Evolutionary conservation across 169 alveolate species (phyloP).

Genomic region (Plasmodium relictum): DNA sequence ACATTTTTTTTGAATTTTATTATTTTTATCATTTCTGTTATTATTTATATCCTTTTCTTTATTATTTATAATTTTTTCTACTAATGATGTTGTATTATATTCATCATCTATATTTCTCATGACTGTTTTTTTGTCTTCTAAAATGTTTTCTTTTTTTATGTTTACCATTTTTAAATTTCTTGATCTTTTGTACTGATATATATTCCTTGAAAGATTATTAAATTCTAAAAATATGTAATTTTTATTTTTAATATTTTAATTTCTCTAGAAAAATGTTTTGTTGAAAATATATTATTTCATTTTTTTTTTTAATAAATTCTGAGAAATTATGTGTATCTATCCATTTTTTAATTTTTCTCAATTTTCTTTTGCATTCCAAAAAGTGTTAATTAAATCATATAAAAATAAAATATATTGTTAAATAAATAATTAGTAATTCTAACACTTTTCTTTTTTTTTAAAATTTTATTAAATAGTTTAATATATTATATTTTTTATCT

Average conservation of each 20-base stretch:
- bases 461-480: too few species aligned
- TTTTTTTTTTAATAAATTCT: neutral
- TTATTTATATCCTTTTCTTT: slow-evolving; percentile 41
- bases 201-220: slow-evolving; percentile 28
- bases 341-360: slow-evolving; percentile 18
- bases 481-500: too few species aligned
- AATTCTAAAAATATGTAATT: slow-evolving; percentile 9
- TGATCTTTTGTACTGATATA: slow-evolving; percentile 10
- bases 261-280: neutral
- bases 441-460: neutral
- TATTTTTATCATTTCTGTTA: slow-evolving; percentile 22
- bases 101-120: slow-evolving; percentile 53
- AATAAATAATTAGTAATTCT: neutral
- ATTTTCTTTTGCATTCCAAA: neutral
- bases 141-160: slow-evolving; percentile 20
- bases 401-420: neutral
- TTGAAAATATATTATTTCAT: slow-evolving; percentile 25
- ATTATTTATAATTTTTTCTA: slow-evolving; percentile 40
- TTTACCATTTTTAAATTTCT: slow-evolving; percentile 43
- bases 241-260: slow-evolving; percentile 14
- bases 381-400: too few species aligned
- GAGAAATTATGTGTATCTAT: neutral
- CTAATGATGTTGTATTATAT: slow-evolving; percentile 63
- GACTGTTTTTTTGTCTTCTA: slow-evolving; percentile 26
- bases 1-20: slow-evolving; percentile 10